Evolutionary conservation across 768 basidiomycete genomes (phyloP), one percentile per base, ranked within the genome.

Genomic region (Suillus discolor): DNA sequence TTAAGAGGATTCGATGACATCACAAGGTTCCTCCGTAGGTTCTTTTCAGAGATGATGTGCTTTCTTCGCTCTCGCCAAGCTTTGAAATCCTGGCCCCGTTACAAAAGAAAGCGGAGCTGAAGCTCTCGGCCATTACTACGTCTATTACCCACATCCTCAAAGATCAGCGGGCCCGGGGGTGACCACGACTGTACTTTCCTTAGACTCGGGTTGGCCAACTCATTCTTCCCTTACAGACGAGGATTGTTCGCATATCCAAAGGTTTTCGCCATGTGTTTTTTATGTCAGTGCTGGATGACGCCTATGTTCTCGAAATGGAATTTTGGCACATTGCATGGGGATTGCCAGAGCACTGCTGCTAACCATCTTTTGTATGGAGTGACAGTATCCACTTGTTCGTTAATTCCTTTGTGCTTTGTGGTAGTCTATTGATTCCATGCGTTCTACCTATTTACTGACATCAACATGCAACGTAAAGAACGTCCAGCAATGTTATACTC

Each of bases 301-400:
- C 31, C 3, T 36, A 11, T 36, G 34, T 55, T 16, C 34, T 36
- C 12, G 34, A 55, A n/a, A 23, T 36, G 34, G 54, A 55, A 12
- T 34, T 1, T 11, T 55, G 20, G 54, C 12, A 12, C 18, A 55
- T 55, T 55, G 34, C 20, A 55, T 6, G 6, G 16, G 34, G 31
- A 55, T 38, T 36, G 12, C 20, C 34, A 57, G 34, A 42, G 28
- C 5, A 78, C 77, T 20, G 72, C 72, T 64, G 63, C 61, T 20
- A 34, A 20, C 11, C 20, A 11, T 36, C 9, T 31, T 54, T 34
- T 54, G 53, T 54, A 20, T 18, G 1, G 16, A 18, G 53, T 53
- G 25, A 49, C 49, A 1, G 25, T n/a, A 55, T 55, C 2, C 11
- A 13, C 15, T 25, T 6, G 34, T 55, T 20, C 28, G 18, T 34